Percentiles rank a stretch among this genome's conserved stretches.
Evolutionary conservation across 306 rosid genomes (phyloP).

Genomic region (Fragaria vesca): DNA sequence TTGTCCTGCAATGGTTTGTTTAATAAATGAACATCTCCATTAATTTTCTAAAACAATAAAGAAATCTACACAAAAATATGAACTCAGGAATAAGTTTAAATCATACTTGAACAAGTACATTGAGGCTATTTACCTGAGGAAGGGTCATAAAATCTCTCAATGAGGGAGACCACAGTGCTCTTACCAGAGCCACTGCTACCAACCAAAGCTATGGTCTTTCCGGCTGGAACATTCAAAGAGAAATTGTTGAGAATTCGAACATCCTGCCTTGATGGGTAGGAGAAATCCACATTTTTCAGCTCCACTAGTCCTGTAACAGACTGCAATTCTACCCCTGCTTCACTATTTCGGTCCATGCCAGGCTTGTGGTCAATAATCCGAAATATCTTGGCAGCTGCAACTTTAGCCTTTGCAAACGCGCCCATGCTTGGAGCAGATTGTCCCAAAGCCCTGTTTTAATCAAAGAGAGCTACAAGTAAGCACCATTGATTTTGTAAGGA

Average conservation of each 20-base stretch:
- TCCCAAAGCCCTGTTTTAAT: conserved; percentile 71
- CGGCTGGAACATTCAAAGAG: conserved; percentile 80
- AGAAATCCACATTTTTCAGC: conserved; percentile 75
- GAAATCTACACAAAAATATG: conserved; percentile 1
- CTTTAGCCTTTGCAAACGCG: conserved; percentile 91
- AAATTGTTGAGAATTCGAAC: conserved; percentile 70
- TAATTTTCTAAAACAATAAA: neutral
- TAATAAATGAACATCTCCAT: conserved; percentile 3
- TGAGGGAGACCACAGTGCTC: conserved; percentile 95
- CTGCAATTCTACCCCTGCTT: conserved; percentile 68
- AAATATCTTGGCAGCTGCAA: conserved; percentile 85
- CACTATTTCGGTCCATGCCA: conserved; percentile 64
- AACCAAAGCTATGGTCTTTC: conserved; percentile 93
- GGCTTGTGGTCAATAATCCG: conserved; percentile 92
- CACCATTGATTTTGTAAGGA: neutral
- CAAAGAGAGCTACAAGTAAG: conserved; percentile 15
- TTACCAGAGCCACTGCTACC: conserved; percentile 99
- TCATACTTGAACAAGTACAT: conserved; percentile 1
- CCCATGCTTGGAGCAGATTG: conserved; percentile 97
- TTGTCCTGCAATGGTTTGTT: conserved; percentile 57
- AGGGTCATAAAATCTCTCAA: conserved; percentile 95
- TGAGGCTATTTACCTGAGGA: conserved; percentile 52
- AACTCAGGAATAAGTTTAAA: neutral
- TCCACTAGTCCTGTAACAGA: conserved; percentile 81
- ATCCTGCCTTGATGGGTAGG: conserved; percentile 92